phyloP scores from a whole-genome alignment of 1,284 basidiomycete species.

The Jaminaea rosea region DNA sequence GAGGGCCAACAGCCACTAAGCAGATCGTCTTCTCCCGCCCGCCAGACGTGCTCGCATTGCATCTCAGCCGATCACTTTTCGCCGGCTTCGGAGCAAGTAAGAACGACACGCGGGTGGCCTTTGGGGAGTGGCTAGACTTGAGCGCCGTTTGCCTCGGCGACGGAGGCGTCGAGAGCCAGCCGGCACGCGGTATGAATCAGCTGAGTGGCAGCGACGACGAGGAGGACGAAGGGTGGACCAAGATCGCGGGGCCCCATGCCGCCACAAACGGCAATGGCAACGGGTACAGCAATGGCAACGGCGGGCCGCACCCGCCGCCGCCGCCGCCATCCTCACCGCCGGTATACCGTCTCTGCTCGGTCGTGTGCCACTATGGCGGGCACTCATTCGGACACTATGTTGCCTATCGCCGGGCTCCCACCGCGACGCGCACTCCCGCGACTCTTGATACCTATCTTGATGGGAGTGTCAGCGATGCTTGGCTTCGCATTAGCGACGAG shows the following conservation, averaged over 20 bases:
- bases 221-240: background rate
- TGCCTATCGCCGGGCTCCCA: conserved; percentile 25
- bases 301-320: background rate
- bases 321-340: background rate
- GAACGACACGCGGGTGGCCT: conserved; percentile 34
- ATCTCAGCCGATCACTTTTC: conserved; percentile 37
- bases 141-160: conserved; percentile 23
- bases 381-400: conserved; percentile 45
- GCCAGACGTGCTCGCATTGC: conserved; percentile 31
- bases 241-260: no score
- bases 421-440: no score
- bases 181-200: background rate
- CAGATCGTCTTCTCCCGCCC: conserved; percentile 40
- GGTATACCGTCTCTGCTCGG: conserved; percentile 24
- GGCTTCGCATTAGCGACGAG: no score
- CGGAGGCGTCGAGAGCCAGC: background rate
- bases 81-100: conserved; percentile 30
- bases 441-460: no score
- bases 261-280: background rate
- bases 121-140: conserved; percentile 36
- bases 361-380: conserved; percentile 43
- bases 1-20: conserved; percentile 32
- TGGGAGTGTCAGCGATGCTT: no score
- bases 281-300: background rate
- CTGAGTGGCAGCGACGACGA: background rate